Conservation (phyloP, 495 filamentous ascomycete genomes). For the Aspergillus funiculosus region DNA sequence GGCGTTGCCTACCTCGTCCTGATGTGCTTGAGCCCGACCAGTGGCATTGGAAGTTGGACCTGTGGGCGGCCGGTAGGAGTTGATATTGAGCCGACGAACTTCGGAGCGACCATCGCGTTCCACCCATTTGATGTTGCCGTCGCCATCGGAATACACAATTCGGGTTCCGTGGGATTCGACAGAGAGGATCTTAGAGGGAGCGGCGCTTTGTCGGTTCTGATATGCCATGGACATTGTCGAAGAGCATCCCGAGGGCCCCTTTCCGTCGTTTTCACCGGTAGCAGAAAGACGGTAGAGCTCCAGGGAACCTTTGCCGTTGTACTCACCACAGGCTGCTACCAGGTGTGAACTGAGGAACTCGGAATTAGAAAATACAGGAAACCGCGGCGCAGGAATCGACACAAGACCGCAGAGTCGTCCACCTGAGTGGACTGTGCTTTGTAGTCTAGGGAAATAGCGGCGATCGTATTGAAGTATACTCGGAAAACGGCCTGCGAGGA, state of each 20-base stretch:
- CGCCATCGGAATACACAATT: constrained; percentile 77
- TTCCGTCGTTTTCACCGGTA: constrained; percentile 17
- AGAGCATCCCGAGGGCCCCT: constrained; percentile 27
- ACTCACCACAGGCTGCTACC: constrained; percentile 84
- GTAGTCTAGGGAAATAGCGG: constrained; percentile 74
- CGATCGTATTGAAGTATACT: constrained; percentile 87
- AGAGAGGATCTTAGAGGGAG: constrained; percentile 73
- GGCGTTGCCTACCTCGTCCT: constrained; percentile 4
- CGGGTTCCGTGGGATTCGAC: constrained; percentile 79
- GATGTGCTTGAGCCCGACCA: neutral
- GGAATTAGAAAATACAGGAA: constrained; percentile 44
- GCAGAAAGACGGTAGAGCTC: constrained; percentile 70
- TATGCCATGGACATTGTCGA: constrained; percentile 35
- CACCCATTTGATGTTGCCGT: constrained; percentile 85
- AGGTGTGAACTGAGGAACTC: constrained; percentile 51
- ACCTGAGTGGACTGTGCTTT: constrained; percentile 75
- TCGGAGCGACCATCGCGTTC: constrained; percentile 82
- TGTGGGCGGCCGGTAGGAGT: constrained; percentile 26
- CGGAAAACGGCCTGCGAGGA: constrained; percentile 79
- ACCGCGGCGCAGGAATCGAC: constrained; percentile 60
- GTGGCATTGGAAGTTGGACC: neutral
- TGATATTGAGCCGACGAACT: constrained; percentile 70
- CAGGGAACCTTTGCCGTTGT: constrained; percentile 85
- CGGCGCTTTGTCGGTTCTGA: constrained; percentile 80
- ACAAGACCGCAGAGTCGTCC: constrained; percentile 73